Evolutionary conservation across 2,329 filamentous ascomycete species (phyloP), one percentile per base, ranked within the genome.

Genomic region (Trichoderma lentiforme): DNA sequence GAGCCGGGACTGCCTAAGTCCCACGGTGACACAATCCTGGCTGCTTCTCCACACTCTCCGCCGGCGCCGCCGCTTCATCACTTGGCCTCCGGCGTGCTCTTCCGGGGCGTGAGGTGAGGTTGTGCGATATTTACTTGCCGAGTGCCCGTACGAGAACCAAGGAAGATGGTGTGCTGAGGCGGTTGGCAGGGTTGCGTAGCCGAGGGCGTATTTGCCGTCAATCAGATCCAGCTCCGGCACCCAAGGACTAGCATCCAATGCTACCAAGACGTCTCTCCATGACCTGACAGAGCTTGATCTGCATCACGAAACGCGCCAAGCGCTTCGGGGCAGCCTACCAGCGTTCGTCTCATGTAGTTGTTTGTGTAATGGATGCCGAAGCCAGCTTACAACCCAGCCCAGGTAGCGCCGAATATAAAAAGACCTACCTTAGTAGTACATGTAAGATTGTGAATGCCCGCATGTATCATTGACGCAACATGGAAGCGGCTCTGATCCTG

Each of bases 41-140:
- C 62, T 34, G n/a, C 57, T 47, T 71, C 62, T 62, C 70, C 70
- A 71, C 70, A 66, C 53, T 43, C 56, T 66, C 70, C 68, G 68
- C 58, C 62, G 70, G 58, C 53, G 62, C 56, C 70, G 62, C 70
- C 70, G 70, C 53, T 36, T 43, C 63, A 53, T 51, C 34, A 43
- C 32, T 39, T 34, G 43, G 36, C 32, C 28, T 56, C 70, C 62
- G 70, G 53, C 28, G 53, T 62, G 32, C 12, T 56, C 63, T 62
- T 66, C 70, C 70, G 70, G 68, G 32, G 4, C 58, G 28, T 53
- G 47, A 53, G 47, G 47, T 53, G 57, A 30, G 15, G 26, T 15
- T 61, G 34, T 71, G 68, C 68, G 43, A 70, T 39, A 64, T 63
- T 63, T 51, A 39, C 24, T 53, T 32, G 28, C 18, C 57, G 30